Evolutionary conservation across 352 stramenopile species (phyloP).

Genomic region (Pilasporangium apinafurcum): DNA sequence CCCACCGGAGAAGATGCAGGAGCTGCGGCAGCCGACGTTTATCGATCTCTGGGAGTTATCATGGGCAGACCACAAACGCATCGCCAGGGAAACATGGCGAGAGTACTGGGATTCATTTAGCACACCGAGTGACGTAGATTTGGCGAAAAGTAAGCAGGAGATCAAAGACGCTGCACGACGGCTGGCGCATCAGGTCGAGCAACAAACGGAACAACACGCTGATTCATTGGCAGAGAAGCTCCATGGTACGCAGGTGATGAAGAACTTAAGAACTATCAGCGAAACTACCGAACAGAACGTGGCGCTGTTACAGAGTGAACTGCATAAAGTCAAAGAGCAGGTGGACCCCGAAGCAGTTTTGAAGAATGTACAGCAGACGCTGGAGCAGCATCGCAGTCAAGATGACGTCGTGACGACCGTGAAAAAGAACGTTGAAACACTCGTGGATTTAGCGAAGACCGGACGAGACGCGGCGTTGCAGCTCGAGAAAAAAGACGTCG

Average conservation of each 20-base stretch:
- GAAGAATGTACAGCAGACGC: conserved; percentile 45
- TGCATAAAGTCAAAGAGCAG: conserved; percentile 37
- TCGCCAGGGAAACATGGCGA: conserved; percentile 55
- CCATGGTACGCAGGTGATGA: conserved; percentile 54
- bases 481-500: conserved; percentile 57
- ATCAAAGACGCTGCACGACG: conserved; percentile 35
- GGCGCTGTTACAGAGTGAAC: conserved; percentile 42
- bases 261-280: conserved; percentile 46
- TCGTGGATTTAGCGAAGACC: conserved; percentile 53
- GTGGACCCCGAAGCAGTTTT: conserved; percentile 60
- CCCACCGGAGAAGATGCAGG: conserved; percentile 45
- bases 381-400: conserved; percentile 60
- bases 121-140: conserved; percentile 39
- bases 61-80: conserved; percentile 52
- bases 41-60: conserved; percentile 80
- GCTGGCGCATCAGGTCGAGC: conserved; percentile 47
- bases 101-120: conserved; percentile 69
- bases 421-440: conserved; percentile 63
- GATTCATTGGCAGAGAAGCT: conserved; percentile 55
- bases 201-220: conserved; percentile 49
- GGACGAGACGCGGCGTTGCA: conserved; percentile 46
- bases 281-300: conserved; percentile 47
- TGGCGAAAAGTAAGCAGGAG: conserved; percentile 61
- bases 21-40: conserved; percentile 39
- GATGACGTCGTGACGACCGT: conserved; percentile 62